phyloP scores from a whole-genome alignment of 148 eudicot species.

The Rheum nobile region DNA sequence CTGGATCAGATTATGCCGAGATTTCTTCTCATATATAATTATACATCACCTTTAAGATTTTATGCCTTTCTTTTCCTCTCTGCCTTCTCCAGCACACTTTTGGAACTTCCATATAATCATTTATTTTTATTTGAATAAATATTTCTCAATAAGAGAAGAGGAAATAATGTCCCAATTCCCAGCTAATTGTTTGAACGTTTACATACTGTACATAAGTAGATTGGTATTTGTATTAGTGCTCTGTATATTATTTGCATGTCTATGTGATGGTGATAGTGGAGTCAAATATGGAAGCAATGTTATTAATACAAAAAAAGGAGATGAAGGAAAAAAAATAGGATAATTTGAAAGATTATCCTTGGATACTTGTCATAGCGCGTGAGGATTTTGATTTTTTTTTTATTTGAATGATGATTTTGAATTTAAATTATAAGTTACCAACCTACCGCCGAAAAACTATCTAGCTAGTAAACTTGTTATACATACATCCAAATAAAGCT shows the following conservation, averaged over 20 bases:
- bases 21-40: constrained; percentile 7
- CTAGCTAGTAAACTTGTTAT: too few relatives aligned
- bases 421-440: too few relatives aligned
- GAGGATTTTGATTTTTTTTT: not conserved
- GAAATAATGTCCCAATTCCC: not conserved
- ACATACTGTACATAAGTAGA: not conserved
- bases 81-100: constrained; percentile 5
- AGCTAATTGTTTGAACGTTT: not conserved
- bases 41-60: constrained; percentile 1
- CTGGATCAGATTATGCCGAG: constrained; percentile 2
- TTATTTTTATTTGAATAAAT: not conserved
- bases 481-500: too few relatives aligned
- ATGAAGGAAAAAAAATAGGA: not conserved
- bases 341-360: not conserved
- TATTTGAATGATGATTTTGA: too few relatives aligned
- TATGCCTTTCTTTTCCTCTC: constrained; percentile 12
- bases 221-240: not conserved
- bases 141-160: not conserved
- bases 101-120: constrained; percentile 15
- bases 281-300: not conserved
- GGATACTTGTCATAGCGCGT: not conserved
- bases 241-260: not conserved
- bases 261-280: not conserved
- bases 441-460: too few relatives aligned
- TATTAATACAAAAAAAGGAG: not conserved